These are phyloP conservation scores for Argentina anserina DNA, from an alignment of 306 rosid species.

Conservation along the genomic window DNA sequence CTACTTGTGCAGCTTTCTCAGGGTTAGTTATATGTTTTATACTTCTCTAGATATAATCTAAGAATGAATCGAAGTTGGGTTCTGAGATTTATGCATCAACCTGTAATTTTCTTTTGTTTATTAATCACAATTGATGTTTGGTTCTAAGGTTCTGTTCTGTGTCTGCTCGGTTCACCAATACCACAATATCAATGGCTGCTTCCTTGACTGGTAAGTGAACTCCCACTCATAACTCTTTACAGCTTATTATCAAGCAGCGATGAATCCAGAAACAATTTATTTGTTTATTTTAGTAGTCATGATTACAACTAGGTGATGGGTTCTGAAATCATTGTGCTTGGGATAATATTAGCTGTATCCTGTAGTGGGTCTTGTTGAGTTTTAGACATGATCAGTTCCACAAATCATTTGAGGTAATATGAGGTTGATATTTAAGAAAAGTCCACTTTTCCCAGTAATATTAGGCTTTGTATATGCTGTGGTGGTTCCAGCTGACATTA, in stretches of 20 bases:
- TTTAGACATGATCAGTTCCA: not conserved
- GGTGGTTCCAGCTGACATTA: not conserved
- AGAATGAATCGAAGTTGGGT: not conserved
- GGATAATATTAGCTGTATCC: not conserved
- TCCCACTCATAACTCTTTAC: not conserved
- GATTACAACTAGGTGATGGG: not conserved
- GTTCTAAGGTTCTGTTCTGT: not conserved
- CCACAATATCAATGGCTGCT: conserved; percentile 6
- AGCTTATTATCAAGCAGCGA: not conserved
- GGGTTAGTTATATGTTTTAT: not conserved
- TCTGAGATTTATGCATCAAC: not conserved
- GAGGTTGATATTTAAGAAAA: not conserved
- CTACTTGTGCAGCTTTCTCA: not conserved
- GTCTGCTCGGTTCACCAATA: not conserved
- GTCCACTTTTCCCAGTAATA: not conserved
- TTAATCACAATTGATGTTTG: not conserved
- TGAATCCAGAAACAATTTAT: not conserved
- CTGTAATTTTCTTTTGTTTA: not conserved
- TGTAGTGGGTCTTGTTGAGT: not conserved
- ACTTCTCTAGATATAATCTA: not conserved
- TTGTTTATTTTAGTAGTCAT: not conserved
- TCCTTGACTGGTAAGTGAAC: not conserved
- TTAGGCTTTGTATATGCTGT: not conserved
- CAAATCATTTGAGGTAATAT: not conserved
- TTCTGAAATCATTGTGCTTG: not conserved